Evolutionary conservation across 768 basidiomycete species (phyloP), one percentile per base, ranked within the genome.

Genomic region (Psilocybe cyanescens): DNA sequence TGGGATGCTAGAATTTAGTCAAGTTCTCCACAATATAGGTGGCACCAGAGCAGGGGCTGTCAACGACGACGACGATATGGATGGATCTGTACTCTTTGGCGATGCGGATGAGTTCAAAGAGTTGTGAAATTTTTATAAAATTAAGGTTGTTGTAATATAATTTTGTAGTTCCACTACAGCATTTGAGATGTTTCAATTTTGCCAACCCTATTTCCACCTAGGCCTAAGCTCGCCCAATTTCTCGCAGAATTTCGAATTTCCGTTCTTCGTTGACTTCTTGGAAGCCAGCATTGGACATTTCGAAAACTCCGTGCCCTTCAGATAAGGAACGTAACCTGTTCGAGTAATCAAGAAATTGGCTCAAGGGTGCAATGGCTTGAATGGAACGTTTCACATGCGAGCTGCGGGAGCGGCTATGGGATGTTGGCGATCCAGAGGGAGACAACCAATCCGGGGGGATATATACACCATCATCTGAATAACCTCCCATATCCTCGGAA

Each of bases 261-360:
- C 92, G 82, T 33, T 77, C 66, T 53, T 85, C 80, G 19, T 83
- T 80, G 1, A 94, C 92, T 60, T 79, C 74, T 68, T 80, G 84
- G 75, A 94, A 95, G 14, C 92, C 93, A n/a, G 86, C 90, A 51
- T 83, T 84, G 31, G 76, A 75, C 87, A 91, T 90, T 69, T 95
- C 92, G 67, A 95, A 94, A 16, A 79, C 70, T 11, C 92, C 94
- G 70, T 92, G 86, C 3, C 94, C 94, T 50, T 91, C 94, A 1
- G 91, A 90, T 39, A 95, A 73, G 1, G 94, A 89, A 16, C 94
- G 88, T 54, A 95, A 73, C 14, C 92, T 82, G 49, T 80, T 88
- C 8, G 91, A 88, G 67, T 91, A 95, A 72, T 94, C 89, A 17
- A 95, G 77, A 83, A 94, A 89, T 67, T 81, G 83, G 68, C 87